phyloP scores from a whole-genome alignment of 371 early-diverging fungal genomes.

The Circinella minor region DNA sequence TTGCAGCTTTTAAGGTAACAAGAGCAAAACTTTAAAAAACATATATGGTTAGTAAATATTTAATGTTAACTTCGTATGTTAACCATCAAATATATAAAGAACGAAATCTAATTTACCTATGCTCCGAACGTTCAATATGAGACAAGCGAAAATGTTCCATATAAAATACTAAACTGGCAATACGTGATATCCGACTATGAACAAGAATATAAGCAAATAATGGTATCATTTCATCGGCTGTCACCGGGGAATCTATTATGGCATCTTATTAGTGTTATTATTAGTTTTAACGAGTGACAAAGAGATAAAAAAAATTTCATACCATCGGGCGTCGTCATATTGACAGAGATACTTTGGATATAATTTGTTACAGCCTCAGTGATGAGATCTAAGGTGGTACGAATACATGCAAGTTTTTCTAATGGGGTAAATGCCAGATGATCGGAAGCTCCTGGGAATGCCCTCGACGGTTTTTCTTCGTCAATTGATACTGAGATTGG shows the following conservation, averaged over 20 bases:
- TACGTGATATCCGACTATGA: constrained; percentile 53
- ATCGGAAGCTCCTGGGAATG: neutral
- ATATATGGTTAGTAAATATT: no score
- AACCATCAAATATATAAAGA: no score
- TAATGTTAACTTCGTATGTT: no score
- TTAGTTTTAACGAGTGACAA: no score
- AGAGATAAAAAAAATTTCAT: neutral
- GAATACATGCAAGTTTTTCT: constrained; percentile 48
- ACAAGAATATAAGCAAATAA: constrained; percentile 60
- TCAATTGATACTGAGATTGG: constrained; percentile 14
- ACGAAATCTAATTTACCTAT: constrained; percentile 34
- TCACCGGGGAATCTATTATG: constrained; percentile 46
- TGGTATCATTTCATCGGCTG: constrained; percentile 69
- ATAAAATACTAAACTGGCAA: constrained; percentile 62
- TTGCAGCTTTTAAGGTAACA: constrained; percentile 57
- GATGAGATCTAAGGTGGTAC: constrained; percentile 44
- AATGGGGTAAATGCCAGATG: constrained; percentile 51
- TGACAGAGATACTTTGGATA: constrained; percentile 16
- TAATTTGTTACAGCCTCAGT: constrained; percentile 41
- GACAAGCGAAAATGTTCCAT: constrained; percentile 60
- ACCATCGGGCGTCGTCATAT: constrained; percentile 23
- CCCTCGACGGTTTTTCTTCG: constrained; percentile 8
- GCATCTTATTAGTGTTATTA: no score
- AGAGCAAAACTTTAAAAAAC: constrained; percentile 47
- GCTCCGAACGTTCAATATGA: constrained; percentile 52